Base-by-base conservation (phyloP, 176 grass and related monocot genomes). In the Lolium multiflorum region DNA sequence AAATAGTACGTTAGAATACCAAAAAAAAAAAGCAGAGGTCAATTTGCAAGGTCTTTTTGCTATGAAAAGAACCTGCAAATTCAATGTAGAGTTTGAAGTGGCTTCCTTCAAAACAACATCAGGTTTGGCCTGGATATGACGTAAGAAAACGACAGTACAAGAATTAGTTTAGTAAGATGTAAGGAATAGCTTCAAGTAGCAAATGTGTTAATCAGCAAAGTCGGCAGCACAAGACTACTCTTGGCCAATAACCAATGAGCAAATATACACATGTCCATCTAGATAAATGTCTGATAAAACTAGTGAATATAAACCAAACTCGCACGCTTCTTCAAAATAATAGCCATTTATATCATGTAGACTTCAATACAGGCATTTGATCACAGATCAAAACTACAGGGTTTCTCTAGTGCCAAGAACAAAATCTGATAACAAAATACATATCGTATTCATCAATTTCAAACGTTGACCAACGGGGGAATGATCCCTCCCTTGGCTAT, bases 31-130 rank as follows among this genome's bases (percentile, higher is more conserved):
- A 24, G 59, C 31, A 65, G 18, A 31, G 17, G 41, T 18, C 26
- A 81, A 72, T 46, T 64, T 64, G 20, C 54, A 82, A 47, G 52
- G 0, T 26, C 16, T 65, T 89, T 31, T 68, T 24, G 77, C 28
- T 74, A 91, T 76, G 67, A 44, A 85, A 71, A 3, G 11, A 69
- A 98, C 96, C 89, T 91, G 93, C 38, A 96, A 76, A 91, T 91
- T 95, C 77, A 98, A 60, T 22, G 90, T 87, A 6, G 91, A 94
- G 78, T 60, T 18, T 82, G 87, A 83, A 62, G 87, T 22, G 35
- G 76, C 62, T 61, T 84, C 86, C 80, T 95, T 96, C 52, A 91
- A 98, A 87, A 85, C 48, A 84, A 94, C 84, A 81, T 94, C 92
- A 82, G 96, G 91, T 61, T 91, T 96, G 14, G 87, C 96, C 96